These are phyloP conservation scores for Ustilago loliicola DNA, from an alignment of 1,284 basidiomycete genomes.

Conservation along the genomic window DNA sequence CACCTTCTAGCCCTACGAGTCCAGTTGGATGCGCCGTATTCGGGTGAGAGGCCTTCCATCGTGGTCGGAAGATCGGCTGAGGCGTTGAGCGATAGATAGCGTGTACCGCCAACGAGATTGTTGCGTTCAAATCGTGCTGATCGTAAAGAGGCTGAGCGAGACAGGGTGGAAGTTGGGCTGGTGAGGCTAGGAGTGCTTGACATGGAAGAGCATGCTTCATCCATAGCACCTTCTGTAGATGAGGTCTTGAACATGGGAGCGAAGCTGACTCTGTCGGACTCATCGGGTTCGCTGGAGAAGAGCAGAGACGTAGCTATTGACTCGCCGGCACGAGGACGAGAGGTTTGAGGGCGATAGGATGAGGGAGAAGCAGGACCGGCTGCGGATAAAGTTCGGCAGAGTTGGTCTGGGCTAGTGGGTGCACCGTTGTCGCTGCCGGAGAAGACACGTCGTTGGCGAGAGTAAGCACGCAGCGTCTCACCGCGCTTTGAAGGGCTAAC, in stretches of 20 bases:
- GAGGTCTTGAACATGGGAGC: neutral
- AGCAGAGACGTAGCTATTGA: constrained; percentile 4
- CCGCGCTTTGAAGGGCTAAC: constrained; percentile 40
- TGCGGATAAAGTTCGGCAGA: constrained; percentile 11
- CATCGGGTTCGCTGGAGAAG: constrained; percentile 11
- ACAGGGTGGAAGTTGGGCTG: constrained; percentile 35
- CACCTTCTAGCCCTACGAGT: constrained; percentile 35
- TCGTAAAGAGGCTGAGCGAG: constrained; percentile 41
- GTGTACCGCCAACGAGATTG: constrained; percentile 16
- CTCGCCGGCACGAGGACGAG: constrained; percentile 10
- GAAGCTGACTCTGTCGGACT: neutral
- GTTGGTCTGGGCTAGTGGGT: constrained; percentile 20
- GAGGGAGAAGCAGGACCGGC: constrained; percentile 18
- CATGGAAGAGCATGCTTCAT: constrained; percentile 24
- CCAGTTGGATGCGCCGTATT: constrained; percentile 25
- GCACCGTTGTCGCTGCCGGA: constrained; percentile 17
- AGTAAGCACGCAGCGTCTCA: constrained; percentile 34
- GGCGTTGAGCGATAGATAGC: constrained; percentile 31
- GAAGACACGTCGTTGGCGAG: constrained; percentile 41
- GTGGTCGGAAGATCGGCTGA: constrained; percentile 29
- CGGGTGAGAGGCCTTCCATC: constrained; percentile 12
- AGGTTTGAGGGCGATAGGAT: constrained; percentile 10
- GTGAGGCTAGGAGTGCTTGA: constrained; percentile 45
- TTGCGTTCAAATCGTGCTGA: constrained; percentile 31
- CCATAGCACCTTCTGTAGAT: neutral